Evolutionary conservation across 208 protist genomes (phyloP).

Genomic region (Vickermania spadyakhi): DNA sequence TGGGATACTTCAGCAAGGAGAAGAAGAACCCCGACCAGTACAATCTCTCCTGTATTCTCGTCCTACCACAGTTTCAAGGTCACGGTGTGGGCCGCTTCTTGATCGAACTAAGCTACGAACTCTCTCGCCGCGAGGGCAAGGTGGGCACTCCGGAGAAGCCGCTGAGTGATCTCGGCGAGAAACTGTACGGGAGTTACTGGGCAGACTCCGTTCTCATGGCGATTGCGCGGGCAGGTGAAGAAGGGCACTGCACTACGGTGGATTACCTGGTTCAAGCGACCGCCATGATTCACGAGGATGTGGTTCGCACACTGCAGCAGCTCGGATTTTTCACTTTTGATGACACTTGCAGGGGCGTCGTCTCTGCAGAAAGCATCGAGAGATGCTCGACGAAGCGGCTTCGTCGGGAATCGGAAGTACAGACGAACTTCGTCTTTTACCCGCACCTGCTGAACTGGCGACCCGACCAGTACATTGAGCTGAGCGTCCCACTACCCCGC

Average conservation of each 20-base stretch:
- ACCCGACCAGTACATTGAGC: constrained; percentile 65
- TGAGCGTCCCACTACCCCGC: constrained; percentile 8
- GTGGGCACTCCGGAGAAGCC: constrained; percentile 98
- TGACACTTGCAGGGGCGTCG: constrained; percentile 53
- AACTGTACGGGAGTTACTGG: constrained; percentile 93
- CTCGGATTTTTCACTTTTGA: constrained; percentile 27
- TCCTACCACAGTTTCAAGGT: constrained; percentile 94
- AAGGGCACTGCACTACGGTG: constrained; percentile 65
- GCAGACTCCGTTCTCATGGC: constrained; percentile 79
- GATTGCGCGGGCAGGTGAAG: constrained; percentile 57
- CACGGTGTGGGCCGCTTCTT: constrained; percentile 98
- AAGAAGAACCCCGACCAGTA: constrained; percentile 96
- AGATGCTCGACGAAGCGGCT: constrained; percentile 63
- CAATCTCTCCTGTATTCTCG: constrained; percentile 99
- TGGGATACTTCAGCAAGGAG: constrained; percentile 99
- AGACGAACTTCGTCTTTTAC: constrained; percentile 73
- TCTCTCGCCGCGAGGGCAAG: constrained; percentile 94
- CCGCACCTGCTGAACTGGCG: constrained; percentile 80
- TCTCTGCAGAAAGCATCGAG: constrained; percentile 73
- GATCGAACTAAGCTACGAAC: constrained; percentile 98
- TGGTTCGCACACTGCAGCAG: constrained; percentile 63
- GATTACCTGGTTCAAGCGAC: constrained; percentile 80
- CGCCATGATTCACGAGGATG: constrained; percentile 63
- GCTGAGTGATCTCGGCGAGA: constrained; percentile 97
- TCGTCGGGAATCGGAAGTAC: constrained; percentile 50